A percentile compares a stretch with the other conserved stretches of the same genome.
phyloP scores from a whole-genome alignment of 495 filamentous ascomycete species.

The Trichoderma reesei region DNA sequence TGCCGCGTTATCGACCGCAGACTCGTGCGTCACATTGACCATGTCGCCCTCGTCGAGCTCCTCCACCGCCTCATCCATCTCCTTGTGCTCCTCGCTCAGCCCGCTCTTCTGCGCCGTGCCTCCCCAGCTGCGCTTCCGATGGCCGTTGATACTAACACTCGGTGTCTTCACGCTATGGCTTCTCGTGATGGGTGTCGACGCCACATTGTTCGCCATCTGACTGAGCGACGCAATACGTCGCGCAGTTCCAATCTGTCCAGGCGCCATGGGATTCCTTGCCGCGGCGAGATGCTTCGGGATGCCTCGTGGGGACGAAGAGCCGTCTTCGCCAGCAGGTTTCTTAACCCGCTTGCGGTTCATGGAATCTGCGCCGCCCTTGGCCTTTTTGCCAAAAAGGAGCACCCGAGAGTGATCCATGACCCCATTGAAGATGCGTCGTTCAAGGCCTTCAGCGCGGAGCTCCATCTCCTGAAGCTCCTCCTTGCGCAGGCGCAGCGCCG shows the following conservation, averaged over 20 bases:
- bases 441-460: conserved; percentile 70
- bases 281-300: conserved; percentile 36
- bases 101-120: conserved; percentile 32
- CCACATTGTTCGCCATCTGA: conserved; percentile 71
- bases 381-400: conserved; percentile 59
- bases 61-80: conserved; percentile 41
- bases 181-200: conserved; percentile 49
- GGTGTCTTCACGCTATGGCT: conserved; percentile 53
- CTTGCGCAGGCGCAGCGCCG: conserved; percentile 73
- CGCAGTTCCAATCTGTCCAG: conserved; percentile 41
- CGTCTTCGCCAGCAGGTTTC: conserved; percentile 15
- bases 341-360: conserved; percentile 67
- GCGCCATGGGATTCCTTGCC: conserved; percentile 31
- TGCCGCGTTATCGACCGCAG: conserved; percentile 15
- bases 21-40: conserved; percentile 15
- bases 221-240: conserved; percentile 81
- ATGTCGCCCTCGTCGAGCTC: conserved; percentile 44
- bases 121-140: conserved; percentile 70
- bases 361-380: conserved; percentile 30
- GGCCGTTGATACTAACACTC: conserved; percentile 40
- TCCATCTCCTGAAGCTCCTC: conserved; percentile 91
- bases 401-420: conserved; percentile 91
- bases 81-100: conserved; percentile 38
- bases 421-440: conserved; percentile 85
- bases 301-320: conserved; percentile 25